These are phyloP conservation scores for Nowakowskiella sp. DNA, from an alignment of 192 early-diverging fungal genomes.

Conservation along the genomic window DNA sequence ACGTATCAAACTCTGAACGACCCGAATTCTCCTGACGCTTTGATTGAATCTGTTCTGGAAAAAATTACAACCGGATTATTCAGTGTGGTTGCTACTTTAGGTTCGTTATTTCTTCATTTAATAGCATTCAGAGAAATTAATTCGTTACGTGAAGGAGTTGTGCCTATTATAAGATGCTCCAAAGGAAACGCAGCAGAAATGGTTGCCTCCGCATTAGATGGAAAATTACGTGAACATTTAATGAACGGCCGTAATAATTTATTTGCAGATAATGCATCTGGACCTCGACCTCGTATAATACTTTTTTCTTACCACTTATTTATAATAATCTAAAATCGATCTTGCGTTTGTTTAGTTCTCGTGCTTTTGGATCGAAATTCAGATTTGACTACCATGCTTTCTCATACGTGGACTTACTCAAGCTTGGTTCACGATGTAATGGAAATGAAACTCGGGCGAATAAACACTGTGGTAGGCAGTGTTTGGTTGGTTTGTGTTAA, in stretches of 20 bases:
- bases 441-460: constrained; percentile 84
- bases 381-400: constrained; percentile 86
- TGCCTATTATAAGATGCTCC: constrained; percentile 88
- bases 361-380: constrained; percentile 86
- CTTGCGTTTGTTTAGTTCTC: constrained; percentile 41
- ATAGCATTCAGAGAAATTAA: background rate
- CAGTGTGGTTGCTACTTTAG: constrained; percentile 85
- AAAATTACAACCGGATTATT: constrained; percentile 74
- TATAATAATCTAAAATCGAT: background rate
- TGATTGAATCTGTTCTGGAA: constrained; percentile 74
- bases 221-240: constrained; percentile 82
- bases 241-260: constrained; percentile 82
- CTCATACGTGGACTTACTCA: constrained; percentile 98
- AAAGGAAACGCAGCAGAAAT: constrained; percentile 89
- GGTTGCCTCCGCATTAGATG: constrained; percentile 83
- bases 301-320: background rate
- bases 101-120: constrained; percentile 18
- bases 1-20: constrained; percentile 79
- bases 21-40: constrained; percentile 68
- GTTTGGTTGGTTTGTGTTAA: constrained; percentile 14
- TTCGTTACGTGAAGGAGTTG: constrained; percentile 38
- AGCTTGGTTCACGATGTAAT: constrained; percentile 93
- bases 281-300: constrained; percentile 47
- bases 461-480: constrained; percentile 50
- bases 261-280: constrained; percentile 61